Conservation (phyloP, 208 protist species). For the Porcisia deanei region DNA sequence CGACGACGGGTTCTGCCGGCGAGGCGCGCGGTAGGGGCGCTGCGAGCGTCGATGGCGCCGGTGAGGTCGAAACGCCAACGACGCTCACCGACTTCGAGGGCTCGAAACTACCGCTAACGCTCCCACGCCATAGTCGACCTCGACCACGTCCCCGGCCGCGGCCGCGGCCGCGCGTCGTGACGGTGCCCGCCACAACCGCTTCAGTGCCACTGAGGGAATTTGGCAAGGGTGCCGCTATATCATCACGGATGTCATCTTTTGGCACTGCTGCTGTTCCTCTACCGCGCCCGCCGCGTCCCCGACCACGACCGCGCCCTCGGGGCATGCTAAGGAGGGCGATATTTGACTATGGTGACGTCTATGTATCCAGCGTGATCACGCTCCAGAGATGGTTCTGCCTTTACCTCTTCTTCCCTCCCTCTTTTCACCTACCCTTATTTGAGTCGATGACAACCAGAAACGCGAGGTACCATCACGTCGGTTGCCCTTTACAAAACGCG, state of each 20-base stretch:
- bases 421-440: neutral
- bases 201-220: neutral
- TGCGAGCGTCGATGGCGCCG: neutral
- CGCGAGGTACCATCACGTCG: neutral
- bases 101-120: neutral
- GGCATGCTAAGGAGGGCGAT: conserved; percentile 4
- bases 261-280: neutral
- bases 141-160: conserved; percentile 12
- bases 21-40: neutral
- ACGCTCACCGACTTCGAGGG: neutral
- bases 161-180: neutral
- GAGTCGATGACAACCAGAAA: neutral
- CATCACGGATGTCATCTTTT: neutral
- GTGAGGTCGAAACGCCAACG: neutral
- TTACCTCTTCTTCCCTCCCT: neutral
- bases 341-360: neutral
- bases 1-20: conserved; percentile 2
- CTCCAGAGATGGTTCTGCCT: neutral
- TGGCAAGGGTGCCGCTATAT: neutral
- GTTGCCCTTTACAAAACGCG: neutral
- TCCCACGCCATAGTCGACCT: conserved; percentile 13
- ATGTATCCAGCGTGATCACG: neutral
- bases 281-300: conserved; percentile 12
- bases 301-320: conserved; percentile 23
- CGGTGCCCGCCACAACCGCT: neutral